phyloP scores from a whole-genome alignment of 2,329 filamentous ascomycete species.

The Sarocladiaceae sp. region DNA sequence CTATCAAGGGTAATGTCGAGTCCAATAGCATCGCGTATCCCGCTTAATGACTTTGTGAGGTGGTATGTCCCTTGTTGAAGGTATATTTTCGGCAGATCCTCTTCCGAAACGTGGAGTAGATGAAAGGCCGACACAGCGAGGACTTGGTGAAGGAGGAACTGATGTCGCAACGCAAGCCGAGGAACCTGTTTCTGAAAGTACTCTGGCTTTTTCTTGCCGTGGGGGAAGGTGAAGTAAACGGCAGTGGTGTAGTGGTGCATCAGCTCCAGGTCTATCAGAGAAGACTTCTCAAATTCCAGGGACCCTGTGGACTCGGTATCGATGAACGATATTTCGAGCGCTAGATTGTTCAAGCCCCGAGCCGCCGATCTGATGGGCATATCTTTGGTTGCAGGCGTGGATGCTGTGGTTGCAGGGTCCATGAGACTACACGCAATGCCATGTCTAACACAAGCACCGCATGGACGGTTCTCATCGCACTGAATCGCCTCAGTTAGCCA shows the following conservation, averaged over 20 bases:
- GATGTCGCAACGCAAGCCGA: not conserved
- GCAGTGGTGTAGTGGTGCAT: not conserved
- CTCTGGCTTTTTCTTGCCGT: not conserved
- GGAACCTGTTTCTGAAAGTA: not conserved
- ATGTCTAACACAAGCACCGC: not conserved
- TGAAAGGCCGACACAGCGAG: not conserved
- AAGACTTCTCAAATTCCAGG: not conserved
- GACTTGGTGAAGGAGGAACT: constrained; percentile 1
- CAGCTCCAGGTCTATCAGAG: constrained; percentile 1
- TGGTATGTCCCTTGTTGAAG: not conserved
- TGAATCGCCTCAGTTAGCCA: too few relatives aligned
- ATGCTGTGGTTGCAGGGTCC: not conserved
- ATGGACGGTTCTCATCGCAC: constrained; percentile 7
- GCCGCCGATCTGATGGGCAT: not conserved
- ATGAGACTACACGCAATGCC: constrained; percentile 1
- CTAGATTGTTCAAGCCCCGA: not conserved
- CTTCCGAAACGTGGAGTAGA: not conserved
- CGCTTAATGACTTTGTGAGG: constrained; percentile 2
- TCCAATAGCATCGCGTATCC: not conserved
- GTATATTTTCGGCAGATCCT: not conserved
- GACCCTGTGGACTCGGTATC: not conserved
- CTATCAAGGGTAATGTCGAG: not conserved
- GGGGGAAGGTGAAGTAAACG: not conserved
- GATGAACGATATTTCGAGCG: not conserved
- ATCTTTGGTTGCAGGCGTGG: not conserved